These are phyloP conservation scores for Microbotryum violaceum DNA, from an alignment of 1,284 basidiomycete species.

Conservation along the genomic window DNA sequence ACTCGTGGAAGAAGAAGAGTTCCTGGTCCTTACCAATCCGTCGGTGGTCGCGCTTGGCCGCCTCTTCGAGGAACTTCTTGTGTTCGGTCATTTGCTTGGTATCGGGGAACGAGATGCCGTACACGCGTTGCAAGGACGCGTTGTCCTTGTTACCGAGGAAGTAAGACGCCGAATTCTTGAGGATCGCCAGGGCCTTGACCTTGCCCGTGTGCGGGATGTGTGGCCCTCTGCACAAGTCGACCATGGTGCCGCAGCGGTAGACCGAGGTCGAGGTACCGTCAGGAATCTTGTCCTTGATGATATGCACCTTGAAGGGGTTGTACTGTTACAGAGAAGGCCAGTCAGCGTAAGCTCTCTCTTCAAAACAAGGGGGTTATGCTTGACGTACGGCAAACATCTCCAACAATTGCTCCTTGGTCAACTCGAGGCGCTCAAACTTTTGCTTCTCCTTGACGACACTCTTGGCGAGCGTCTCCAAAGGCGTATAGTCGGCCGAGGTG, in stretches of 20 bases:
- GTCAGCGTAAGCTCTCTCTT: neutral
- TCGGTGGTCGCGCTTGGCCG: constrained; percentile 93
- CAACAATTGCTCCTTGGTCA: constrained; percentile 86
- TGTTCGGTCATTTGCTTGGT: constrained; percentile 92
- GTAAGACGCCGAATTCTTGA: constrained; percentile 97
- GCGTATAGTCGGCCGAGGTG: constrained; percentile 71
- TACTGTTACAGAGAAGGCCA: constrained; percentile 53
- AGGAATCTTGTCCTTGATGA: constrained; percentile 91
- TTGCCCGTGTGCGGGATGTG: constrained; percentile 96
- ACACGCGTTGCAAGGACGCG: constrained; percentile 92
- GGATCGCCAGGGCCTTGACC: constrained; percentile 93
- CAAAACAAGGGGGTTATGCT: neutral
- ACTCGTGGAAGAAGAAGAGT: constrained; percentile 96
- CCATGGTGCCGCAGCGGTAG: constrained; percentile 97
- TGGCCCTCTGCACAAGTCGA: constrained; percentile 94
- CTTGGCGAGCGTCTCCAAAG: constrained; percentile 82
- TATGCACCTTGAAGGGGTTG: constrained; percentile 97
- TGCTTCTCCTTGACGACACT: constrained; percentile 92
- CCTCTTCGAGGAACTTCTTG: constrained; percentile 92
- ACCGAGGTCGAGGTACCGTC: constrained; percentile 97
- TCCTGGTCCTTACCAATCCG: constrained; percentile 97
- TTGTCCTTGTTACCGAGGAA: constrained; percentile 93
- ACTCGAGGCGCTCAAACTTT: constrained; percentile 87
- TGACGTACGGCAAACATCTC: constrained; percentile 88
- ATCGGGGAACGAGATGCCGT: constrained; percentile 98